phyloP scores from a whole-genome alignment of 805 yeast genomes.

The Kazachstania taianensis region DNA sequence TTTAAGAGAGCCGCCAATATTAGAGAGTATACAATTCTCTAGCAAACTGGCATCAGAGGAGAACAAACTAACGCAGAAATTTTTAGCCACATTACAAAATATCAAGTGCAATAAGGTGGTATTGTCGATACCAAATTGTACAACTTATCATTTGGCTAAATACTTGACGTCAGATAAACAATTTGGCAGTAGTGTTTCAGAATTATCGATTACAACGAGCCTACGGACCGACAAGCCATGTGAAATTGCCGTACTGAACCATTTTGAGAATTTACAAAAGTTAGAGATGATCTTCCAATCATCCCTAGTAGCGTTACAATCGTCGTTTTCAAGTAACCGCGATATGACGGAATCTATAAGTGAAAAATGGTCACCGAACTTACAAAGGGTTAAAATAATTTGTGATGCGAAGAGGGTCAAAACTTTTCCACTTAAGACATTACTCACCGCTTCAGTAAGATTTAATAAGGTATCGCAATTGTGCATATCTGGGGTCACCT shows the following conservation, averaged over 20 bases:
- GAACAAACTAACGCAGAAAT: slow-evolving; percentile 8
- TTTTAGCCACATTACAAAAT: slow-evolving; percentile 10
- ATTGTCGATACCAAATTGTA: slow-evolving; percentile 15
- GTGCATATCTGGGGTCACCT: slow-evolving; percentile 17
- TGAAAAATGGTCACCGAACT: slow-evolving; percentile 11
- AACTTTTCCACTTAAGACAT: slow-evolving; percentile 11
- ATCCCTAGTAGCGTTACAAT: slow-evolving; percentile 11
- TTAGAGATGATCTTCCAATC: slow-evolving; percentile 16
- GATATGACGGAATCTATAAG: slow-evolving; percentile 3
- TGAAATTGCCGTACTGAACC: slow-evolving; percentile 13
- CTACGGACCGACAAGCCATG: slow-evolving; percentile 16
- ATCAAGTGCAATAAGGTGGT: slow-evolving; percentile 10
- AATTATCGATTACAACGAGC: slow-evolving; percentile 14
- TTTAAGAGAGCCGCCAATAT: neutral
- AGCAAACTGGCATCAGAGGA: slow-evolving; percentile 20
- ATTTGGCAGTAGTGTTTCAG: slow-evolving; percentile 7
- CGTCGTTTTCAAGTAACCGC: neutral
- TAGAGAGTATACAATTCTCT: slow-evolving; percentile 13
- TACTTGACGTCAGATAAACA: slow-evolving; percentile 5
- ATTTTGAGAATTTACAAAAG: slow-evolving; percentile 12
- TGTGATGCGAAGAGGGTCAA: slow-evolving; percentile 16
- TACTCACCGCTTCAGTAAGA: slow-evolving; percentile 6
- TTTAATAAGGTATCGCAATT: too few relatives aligned
- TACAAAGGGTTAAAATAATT: slow-evolving; percentile 16
- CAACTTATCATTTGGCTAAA: slow-evolving; percentile 12